These are phyloP conservation scores for Aspergillus avenaceus DNA, from an alignment of 495 filamentous ascomycete species.

Conservation along the genomic window DNA sequence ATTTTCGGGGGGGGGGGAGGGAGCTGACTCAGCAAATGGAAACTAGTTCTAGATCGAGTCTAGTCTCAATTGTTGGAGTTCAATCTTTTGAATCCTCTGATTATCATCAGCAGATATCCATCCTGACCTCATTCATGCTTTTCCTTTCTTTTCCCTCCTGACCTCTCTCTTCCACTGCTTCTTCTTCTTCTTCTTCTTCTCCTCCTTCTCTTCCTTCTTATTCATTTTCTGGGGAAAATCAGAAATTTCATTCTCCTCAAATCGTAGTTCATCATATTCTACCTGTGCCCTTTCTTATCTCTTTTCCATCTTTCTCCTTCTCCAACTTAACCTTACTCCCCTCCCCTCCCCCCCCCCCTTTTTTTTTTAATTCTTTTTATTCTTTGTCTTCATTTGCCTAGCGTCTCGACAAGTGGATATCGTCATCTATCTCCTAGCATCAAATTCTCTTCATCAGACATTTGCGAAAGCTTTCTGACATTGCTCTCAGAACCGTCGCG, in stretches of 20 bases:
- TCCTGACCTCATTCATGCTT: no score
- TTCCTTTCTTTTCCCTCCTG: slow-evolving; percentile 10
- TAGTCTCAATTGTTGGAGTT: background rate
- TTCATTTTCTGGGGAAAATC: background rate
- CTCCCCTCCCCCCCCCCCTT: background rate
- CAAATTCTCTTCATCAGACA: no score
- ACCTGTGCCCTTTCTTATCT: background rate
- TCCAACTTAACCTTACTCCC: background rate
- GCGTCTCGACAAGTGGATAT: no score
- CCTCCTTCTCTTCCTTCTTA: background rate
- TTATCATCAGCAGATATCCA: no score
- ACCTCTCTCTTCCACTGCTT: background rate
- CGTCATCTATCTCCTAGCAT: background rate
- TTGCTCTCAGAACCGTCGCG: background rate
- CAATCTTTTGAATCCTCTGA: background rate
- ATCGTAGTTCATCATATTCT: background rate
- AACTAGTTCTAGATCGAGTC: no score
- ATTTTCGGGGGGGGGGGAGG: no score
- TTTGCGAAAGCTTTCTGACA: background rate
- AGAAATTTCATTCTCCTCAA: background rate
- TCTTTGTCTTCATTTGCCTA: no score
- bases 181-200: slow-evolving; percentile 2
- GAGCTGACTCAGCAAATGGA: slow-evolving; percentile 15
- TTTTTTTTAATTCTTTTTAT: slow-evolving; percentile 1
- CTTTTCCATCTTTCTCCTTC: background rate